Base-by-base conservation (phyloP, 2,329 filamentous ascomycete species). In the Penicillium rolfsii region DNA sequence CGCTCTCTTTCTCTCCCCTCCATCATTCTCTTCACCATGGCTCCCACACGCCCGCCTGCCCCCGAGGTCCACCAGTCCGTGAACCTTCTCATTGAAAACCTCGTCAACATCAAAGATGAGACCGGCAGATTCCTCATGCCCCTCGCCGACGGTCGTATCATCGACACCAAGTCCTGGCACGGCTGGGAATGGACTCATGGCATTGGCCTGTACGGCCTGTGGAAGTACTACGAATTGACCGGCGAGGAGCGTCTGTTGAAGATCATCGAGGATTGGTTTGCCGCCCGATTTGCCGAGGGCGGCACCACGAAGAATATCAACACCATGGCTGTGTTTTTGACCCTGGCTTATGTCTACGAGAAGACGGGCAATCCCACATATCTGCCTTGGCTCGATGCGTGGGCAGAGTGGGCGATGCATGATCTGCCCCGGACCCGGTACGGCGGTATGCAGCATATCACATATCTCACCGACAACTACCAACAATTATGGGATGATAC, bases 401-500 rank as follows among this genome's bases (percentile, higher is more conserved):
- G 91, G 91, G 91, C 87, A 4, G 90, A 93, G 73, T 93, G 90
- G 90, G 89, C 89, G 1, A 91, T 91, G 84, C 81, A 91, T 73
- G 90, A 91, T 54, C 82, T 93, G 30, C 85, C 86, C 12, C 83
- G 89, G 43, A 93, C 91, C 0, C 85, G 84, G 53, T 88, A 87
- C 71, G 90, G 87, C 50, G 82, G 88, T 59, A 90, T 92, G 81
- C 89, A 92, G 75, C 90, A 91, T 75, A 85, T 89, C 62, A 93
- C 90, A 0, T 93, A 93, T 68, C 77, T 88, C 35, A 83, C 86
- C 2, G 82, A 85, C 64, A 92, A 94, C 75, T 82, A 87, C 63
- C 84, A 91, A 73, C 89, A 93, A 78, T 81, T 93, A 24, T 94
- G 91, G 91, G 91, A 93, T 67, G 91, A 94, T 73, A 94, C 91